These are phyloP conservation scores for Fusarium nygamai DNA, from an alignment of 2,329 filamentous ascomycete species.

Conservation along the genomic window DNA sequence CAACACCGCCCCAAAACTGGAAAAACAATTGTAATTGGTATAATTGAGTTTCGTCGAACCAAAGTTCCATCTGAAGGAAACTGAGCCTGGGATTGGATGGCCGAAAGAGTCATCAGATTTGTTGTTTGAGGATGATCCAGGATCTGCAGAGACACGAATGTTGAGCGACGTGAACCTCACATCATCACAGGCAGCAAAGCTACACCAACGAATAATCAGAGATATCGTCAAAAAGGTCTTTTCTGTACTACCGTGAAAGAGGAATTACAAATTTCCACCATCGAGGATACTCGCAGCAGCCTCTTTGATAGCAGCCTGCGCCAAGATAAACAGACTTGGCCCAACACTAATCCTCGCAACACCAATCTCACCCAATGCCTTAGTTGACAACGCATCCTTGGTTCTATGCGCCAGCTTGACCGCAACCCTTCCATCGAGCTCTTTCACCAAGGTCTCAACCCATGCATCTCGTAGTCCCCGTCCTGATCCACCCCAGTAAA, in stretches of 20 bases:
- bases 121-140: neutral
- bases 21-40: neutral
- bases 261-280: slow-evolving; percentile 35
- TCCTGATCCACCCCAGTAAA: slow-evolving; percentile 65
- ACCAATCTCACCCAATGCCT: slow-evolving; percentile 58
- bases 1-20: neutral
- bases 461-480: slow-evolving; percentile 57
- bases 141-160: neutral
- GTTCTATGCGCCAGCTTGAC: slow-evolving; percentile 54
- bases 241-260: neutral
- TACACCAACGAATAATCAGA: neutral
- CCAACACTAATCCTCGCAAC: slow-evolving; percentile 67
- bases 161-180: neutral
- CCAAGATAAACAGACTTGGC: slow-evolving; percentile 55
- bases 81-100: neutral
- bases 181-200: neutral
- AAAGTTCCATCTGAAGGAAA: neutral
- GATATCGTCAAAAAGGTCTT: too few relatives aligned
- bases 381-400: slow-evolving; percentile 53
- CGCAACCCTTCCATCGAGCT: slow-evolving; percentile 60
- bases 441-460: slow-evolving; percentile 57
- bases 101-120: neutral
- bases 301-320: slow-evolving; percentile 51
- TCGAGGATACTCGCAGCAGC: slow-evolving; percentile 46
- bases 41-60: neutral